Base-by-base conservation (phyloP, 805 yeast species). In the Cyberlindnera euphorbiiphila region DNA sequence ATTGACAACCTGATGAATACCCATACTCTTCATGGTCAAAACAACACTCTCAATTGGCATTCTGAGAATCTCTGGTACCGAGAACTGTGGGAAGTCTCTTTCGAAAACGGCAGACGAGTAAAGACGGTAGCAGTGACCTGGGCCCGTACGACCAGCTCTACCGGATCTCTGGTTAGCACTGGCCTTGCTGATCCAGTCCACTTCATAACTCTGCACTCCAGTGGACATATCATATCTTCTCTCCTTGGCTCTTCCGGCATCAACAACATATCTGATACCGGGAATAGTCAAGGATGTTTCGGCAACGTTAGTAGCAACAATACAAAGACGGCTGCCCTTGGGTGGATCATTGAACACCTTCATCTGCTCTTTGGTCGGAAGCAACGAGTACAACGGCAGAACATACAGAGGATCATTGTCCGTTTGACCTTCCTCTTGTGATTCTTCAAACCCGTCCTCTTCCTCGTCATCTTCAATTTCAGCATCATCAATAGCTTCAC, bases 31-130 rank as follows among this genome's bases (percentile, higher is more conserved):
- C 98, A 93, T 93, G 32, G 84, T 84, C 50, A 93, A 64, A 0
- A 93, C 95, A n/a, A 93, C 83, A 58, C 96, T 88, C 57, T 93
- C 98, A 24, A 88, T 87, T 0, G 98, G 98, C 94, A 87, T 89
- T 47, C 98, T 69, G 41, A 85, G 64, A 31, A 93, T 89, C 59
- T 93, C 99, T 0, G 99, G 98, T 38, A 69, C 70, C 9, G 93
- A 72, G 53, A 93, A 93, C 53, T 82, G 87, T 4, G 69, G 69
- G 57, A 93, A 93, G 47, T 82, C 93, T 45, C 79, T 75, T 56
- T 93, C 97, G 59, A 69, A 93, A 7, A 94, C 84, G 2, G 98
- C 98, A 12, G 98, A 89, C 0, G 98, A 91, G 53, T 71, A 93
- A 11, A 93, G 61, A 43, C 98, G 68, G 59, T 93, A 93, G 59